Base-by-base conservation (phyloP, 805 yeast genomes). In the Starmerella floris region DNA sequence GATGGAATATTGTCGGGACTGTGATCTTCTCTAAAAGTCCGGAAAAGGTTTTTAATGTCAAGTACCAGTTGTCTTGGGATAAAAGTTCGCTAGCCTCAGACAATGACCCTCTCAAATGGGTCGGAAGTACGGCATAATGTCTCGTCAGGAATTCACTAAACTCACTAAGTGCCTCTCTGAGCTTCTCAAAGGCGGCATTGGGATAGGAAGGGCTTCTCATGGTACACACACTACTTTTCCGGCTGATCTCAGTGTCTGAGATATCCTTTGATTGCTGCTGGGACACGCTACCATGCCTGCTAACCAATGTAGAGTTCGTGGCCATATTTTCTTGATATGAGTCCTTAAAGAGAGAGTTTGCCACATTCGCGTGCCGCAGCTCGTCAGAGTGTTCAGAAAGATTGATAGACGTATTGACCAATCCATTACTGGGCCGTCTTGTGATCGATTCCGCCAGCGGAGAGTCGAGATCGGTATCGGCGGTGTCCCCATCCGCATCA, bases 11-110 rank as follows among this genome's bases (percentile, higher is more conserved):
- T 8, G 28, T 11, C 8, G 48, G 48, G 3, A 37, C 36, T 10
- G 46, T 44, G 4, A 47, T 36, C 20, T 33, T 35, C 20, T 47
- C 48, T 15, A 41, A 25, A 4, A 41, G 11, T 3, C n/a, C n/a
- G 2, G 35, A 5, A 19, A 35, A 41, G 2, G 26, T 2, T 15
- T 10, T 4, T 6, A 41, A 30, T 2, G 43, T 28, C 26, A 21
- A 13, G 26, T 9, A 33, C 36, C 36, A 35, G 22, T 34, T 16
- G 3, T 35, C 22, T 15, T 30, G 16, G 5, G 20, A 5, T n/a
- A 33, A 10, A 4, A 16, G 25, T 3, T 32, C 19, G 26, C 27
- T 22, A 13, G 42, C 36, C 11, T 39, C 46, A 5, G 27, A n/a
- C 3, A 45, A 20, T 15, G 17, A 6, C 10, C 25, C 13, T 4